Evolutionary conservation across 179 eudicot species (phyloP), one percentile per base, ranked within the genome.

Genomic region (Beta corolliflora): DNA sequence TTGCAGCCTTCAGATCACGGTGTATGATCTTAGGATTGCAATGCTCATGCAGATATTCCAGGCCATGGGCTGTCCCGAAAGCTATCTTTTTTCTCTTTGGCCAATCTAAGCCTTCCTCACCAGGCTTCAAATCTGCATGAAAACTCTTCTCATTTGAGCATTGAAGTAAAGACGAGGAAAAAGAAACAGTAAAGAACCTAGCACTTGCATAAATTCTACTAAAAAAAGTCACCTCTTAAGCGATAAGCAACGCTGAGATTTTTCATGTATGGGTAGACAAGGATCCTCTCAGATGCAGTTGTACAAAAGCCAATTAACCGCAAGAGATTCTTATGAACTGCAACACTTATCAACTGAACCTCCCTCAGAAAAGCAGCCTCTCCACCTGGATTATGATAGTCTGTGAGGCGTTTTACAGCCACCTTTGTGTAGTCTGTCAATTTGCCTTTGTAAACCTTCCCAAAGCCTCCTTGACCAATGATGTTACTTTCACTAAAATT

Each of bases 11-110:
- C 45, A 96, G 79, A 85, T 96, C 99, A 16, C 99, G 93, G 86
- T 96, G 99, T 83, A 96, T 92, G 79, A 96, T 96, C 86, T 96
- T 96, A 1, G 98, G 99, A 82, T 90, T 90, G 87, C 98, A 96
- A 46, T 94, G 92, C 82, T 96, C 99, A 46, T 96, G 99, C 36
- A 96, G 87, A 87, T 96, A 96, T 77, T 94, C 97, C 67, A 96
- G 80, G 79, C 99, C 99, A 76, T 91, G 93, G 44, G 98, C 97
- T 77, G 97, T 91, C 50, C 98, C 98, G 18, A 91, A 88, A 12
- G 99, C 99, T 77, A 96, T 89, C 19, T 87, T 88, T 80, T 88
- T 96, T 84, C 98, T 84, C 53, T 88, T 87, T 41, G 89, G 85
- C 99, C 99, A 96, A 71, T 96, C 94, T 16, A 94, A 88, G 45